Base-by-base conservation (phyloP, 345 rosid genomes). In the Pistacia vera region DNA sequence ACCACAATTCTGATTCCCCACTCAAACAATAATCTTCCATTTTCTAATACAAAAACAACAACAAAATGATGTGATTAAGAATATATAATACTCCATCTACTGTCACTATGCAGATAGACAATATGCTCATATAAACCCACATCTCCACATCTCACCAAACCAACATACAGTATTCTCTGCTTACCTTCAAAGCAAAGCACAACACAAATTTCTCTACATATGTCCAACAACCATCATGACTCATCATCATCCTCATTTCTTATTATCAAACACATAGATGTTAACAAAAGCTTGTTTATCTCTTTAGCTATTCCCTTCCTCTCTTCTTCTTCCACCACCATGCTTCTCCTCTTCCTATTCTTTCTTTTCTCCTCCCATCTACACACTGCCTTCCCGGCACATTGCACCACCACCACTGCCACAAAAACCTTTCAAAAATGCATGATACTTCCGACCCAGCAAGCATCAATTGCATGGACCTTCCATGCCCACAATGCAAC, bases 381-480 rank as follows among this genome's bases (percentile, higher is more conserved):
- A 62, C 71, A 69, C 60, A 52, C 78, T 48, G 79, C 87, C 8
- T 44, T 59, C 30, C 85, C 97, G 10, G 79, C 91, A 3, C 93
- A 83, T 18, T 96, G 98, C 81, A 81, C 88, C 48, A 86, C 95
- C 69, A 35, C 74, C 3, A 86, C 97, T 0, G 72, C 92, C 52
- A 72, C 89, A 2, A 91, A 87, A 79, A 80, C 83, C 11, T 96
- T 87, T 69, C 82, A 91, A 68, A 96, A 92, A 77, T 96, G 99
- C 77, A 85, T 88, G 68, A 73, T 90, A 25, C 91, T 96, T 6
- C 98, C 97, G 0, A 91, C 99, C 28, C 99, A 96, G 70, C 97
- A 93, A 85, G 97, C 98, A 49, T 93, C 99, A 3, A 74, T 96
- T 12, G 98, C 98, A 0, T 93, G 98, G 98, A 92, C 98, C 18